Evolutionary conservation across 768 basidiomycete species (phyloP).

Genomic region (Calocybe indica): DNA sequence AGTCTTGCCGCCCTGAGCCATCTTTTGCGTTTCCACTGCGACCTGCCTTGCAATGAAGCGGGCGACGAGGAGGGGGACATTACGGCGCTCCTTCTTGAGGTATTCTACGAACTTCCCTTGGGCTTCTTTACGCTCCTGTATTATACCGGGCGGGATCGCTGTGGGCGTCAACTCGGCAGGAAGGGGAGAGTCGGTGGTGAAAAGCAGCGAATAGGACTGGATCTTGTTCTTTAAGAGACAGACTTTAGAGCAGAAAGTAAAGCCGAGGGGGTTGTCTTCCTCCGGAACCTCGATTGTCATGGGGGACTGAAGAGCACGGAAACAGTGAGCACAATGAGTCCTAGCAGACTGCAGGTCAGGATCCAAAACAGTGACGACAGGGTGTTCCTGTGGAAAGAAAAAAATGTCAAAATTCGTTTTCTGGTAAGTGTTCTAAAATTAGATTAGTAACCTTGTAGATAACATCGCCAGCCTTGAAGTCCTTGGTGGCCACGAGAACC

Average conservation of each 20-base stretch:
- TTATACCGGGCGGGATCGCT: constrained; percentile 20
- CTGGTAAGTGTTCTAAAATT: background rate
- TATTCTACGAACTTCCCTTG: constrained; percentile 55
- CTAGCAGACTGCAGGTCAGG: constrained; percentile 62
- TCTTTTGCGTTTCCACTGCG: constrained; percentile 53
- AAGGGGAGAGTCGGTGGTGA: constrained; percentile 58
- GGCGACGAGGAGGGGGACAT: constrained; percentile 54
- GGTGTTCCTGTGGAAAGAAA: constrained; percentile 52
- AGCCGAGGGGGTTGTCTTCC: constrained; percentile 43
- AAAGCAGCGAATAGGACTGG: constrained; percentile 66
- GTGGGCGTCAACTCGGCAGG: constrained; percentile 35
- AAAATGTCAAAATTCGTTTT: constrained; percentile 3
- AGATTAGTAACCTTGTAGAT: constrained; percentile 59
- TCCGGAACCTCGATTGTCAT: constrained; percentile 36
- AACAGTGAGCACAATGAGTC: constrained; percentile 69
- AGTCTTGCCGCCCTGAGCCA: constrained; percentile 25
- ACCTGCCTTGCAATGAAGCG: constrained; percentile 73
- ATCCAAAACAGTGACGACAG: constrained; percentile 68
- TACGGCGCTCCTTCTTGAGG: constrained; percentile 39
- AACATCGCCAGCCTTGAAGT: constrained; percentile 63
- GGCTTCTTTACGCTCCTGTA: constrained; percentile 46
- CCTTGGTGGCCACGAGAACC: constrained; percentile 57
- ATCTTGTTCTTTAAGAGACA: constrained; percentile 52
- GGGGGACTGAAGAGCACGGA: constrained; percentile 48
- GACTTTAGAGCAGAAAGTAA: constrained; percentile 68